Evolutionary conservation across 108 stramenopile species (phyloP).

Genomic region (Skeletonema grethae): DNA sequence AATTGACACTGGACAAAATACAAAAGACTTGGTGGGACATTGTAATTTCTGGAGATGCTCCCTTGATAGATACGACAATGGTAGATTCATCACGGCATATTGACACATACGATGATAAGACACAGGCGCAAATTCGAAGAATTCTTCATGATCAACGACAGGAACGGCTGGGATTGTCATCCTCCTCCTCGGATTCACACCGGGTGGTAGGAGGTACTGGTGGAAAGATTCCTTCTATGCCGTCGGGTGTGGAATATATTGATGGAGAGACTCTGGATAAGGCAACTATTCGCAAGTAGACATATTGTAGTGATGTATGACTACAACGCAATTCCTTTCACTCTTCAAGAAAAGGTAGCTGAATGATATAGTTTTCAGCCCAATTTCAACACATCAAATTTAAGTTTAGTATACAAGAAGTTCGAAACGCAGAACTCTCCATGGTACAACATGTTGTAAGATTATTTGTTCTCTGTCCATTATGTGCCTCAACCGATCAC

Average conservation of each 20-base stretch:
- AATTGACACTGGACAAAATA: slow-evolving; percentile 68
- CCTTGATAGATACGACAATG: slow-evolving; percentile 69
- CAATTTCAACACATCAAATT: too few species aligned
- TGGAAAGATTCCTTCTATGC: slow-evolving; percentile 44
- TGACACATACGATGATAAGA: slow-evolving; percentile 77
- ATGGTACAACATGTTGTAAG: too few species aligned
- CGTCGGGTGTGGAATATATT: slow-evolving; percentile 78
- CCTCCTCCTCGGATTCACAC: slow-evolving; percentile 19
- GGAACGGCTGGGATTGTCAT: slow-evolving; percentile 59
- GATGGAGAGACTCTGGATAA: slow-evolving; percentile 60
- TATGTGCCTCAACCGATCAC: too few species aligned
- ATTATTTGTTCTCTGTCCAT: too few species aligned
- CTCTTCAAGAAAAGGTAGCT: background rate
- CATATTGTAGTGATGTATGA: background rate
- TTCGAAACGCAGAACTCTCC: too few species aligned
- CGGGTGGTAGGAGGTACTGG: background rate
- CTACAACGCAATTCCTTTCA: too few species aligned
- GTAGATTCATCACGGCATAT: slow-evolving; percentile 81
- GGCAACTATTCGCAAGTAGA: slow-evolving; percentile 9
- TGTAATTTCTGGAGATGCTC: slow-evolving; percentile 67
- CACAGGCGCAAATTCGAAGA: slow-evolving; percentile 77
- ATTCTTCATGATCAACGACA: slow-evolving; percentile 85
- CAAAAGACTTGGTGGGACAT: slow-evolving; percentile 78
- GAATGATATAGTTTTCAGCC: too few species aligned
- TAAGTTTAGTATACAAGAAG: too few species aligned